A percentile compares a stretch with the other conserved stretches of the same genome.
Conservation (phyloP, 257 asterid species). For the Anisodus tanguticus region DNA sequence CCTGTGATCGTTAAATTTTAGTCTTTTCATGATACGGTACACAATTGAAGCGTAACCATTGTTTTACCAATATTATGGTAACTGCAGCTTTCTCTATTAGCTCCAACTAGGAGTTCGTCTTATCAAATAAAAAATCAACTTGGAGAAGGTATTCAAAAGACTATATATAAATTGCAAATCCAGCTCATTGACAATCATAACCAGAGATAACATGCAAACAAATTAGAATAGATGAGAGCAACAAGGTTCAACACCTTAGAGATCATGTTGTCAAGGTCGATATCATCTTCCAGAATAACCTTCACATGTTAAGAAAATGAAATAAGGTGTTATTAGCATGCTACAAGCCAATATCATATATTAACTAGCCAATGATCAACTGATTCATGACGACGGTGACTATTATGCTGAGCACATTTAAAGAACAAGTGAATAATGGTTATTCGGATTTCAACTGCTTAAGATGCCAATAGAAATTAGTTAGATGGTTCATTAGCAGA, state of each 20-base stretch:
- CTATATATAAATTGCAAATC: background rate
- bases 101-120: background rate
- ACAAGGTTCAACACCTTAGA: constrained; percentile 60
- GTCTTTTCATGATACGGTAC: no score
- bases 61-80: background rate
- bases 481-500: background rate
- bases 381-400: background rate
- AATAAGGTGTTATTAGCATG: background rate
- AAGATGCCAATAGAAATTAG: background rate
- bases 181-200: background rate
- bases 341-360: no score
- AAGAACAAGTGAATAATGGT: background rate
- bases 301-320: constrained; percentile 42
- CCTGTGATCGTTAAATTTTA: no score
- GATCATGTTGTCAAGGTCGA: constrained; percentile 86
- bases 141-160: background rate
- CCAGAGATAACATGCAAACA: background rate
- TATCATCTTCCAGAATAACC: constrained; percentile 71
- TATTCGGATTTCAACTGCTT: background rate
- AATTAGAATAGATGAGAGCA: background rate
- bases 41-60: no score
- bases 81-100: background rate
- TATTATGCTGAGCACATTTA: background rate
- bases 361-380: no score
- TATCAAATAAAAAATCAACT: background rate